These are phyloP conservation scores for Acanthamoeba lenticulata DNA, from an alignment of 208 protist species.

Conservation along the genomic window DNA sequence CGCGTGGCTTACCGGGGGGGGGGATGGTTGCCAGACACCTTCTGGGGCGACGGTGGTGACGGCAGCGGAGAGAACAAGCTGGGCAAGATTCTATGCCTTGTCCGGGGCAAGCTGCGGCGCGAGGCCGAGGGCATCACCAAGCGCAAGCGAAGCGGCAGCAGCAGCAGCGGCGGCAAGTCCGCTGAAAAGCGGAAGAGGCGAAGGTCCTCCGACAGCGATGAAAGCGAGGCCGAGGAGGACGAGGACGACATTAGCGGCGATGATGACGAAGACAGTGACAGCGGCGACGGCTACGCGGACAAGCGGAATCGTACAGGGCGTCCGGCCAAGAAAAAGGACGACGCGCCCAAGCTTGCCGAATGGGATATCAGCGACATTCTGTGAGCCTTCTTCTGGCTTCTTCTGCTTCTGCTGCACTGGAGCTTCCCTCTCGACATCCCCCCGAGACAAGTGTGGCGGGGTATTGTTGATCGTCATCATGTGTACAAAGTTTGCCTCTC, in stretches of 20 bases:
- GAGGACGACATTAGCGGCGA: background rate
- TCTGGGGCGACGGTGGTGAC: slow-evolving; percentile 57
- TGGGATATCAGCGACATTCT: slow-evolving; percentile 44
- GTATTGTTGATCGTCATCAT: background rate
- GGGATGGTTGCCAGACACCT: background rate
- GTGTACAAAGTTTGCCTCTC: too few species aligned
- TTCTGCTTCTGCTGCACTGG: too few species aligned
- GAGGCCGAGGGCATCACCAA: slow-evolving; percentile 55
- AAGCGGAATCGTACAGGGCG: background rate
- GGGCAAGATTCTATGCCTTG: slow-evolving; percentile 49
- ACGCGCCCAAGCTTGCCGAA: slow-evolving; percentile 4
- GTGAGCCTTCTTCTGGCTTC: background rate
- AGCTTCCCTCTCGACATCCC: too few species aligned
- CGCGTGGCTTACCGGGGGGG: background rate
- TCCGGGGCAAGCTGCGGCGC: slow-evolving; percentile 58
- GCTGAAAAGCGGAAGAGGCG: slow-evolving; percentile 40
- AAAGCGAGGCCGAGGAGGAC: background rate
- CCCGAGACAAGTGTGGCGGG: too few species aligned
- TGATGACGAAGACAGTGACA: background rate
- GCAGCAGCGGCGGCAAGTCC: background rate
- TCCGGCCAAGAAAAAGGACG: background rate
- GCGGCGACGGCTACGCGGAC: background rate
- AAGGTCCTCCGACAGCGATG: background rate
- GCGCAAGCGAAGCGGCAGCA: slow-evolving; percentile 11
- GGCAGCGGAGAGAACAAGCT: slow-evolving; percentile 57